Base-by-base conservation (phyloP, 495 filamentous ascomycete species). In the Peziza echinospora region DNA sequence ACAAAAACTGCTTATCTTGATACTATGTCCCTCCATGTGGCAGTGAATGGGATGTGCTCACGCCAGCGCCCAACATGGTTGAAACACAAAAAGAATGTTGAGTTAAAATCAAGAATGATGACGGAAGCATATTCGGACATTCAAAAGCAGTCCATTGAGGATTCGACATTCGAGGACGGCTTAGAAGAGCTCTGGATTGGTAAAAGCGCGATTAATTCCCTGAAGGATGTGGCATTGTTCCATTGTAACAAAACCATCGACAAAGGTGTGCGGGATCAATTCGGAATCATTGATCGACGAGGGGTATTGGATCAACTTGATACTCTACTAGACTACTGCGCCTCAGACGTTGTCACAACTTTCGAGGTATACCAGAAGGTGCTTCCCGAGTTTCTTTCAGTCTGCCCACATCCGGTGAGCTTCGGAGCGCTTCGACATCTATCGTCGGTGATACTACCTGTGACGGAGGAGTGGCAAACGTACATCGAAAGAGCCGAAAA, bases 11-110 rank as follows among this genome's bases (percentile, higher is more conserved):
- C 73, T 37, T 99, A 93, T 55, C 60, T 99, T 22, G 89, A 99
- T 65, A 99, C 89, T 2, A 99, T 99, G 89, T 93, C 85, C 7
- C 68, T 99, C 44, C 89, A 99, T 59, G 86, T 94, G 6, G 89
- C 89, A 10, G 86, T 93, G 7, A 99, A 99, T 56, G 89, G 89
- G 24, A 99, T 99, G 89, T 99, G 89, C 59, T 94, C 89, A 8
- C 80, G 80, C 46, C 89, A 99, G 61, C 71, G 89, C 44, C 89
- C 89, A 7, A 89, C 82, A 0, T 99, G 89, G 89, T 81, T 92
- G 77, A 89, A 84, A 51, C 80, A 91, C 55, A 79, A 82, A 55
- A 99, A 99, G 58, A 80, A 76, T 51, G 73, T 77, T 52, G 86
- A 93, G 52, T 55, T 92, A 41, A 67, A 82, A 34, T 85, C 93